Evolutionary conservation across 176 grass and related monocot genomes (phyloP), one percentile per base, ranked within the genome.

Genomic region (Alopecurus myosuroides): DNA sequence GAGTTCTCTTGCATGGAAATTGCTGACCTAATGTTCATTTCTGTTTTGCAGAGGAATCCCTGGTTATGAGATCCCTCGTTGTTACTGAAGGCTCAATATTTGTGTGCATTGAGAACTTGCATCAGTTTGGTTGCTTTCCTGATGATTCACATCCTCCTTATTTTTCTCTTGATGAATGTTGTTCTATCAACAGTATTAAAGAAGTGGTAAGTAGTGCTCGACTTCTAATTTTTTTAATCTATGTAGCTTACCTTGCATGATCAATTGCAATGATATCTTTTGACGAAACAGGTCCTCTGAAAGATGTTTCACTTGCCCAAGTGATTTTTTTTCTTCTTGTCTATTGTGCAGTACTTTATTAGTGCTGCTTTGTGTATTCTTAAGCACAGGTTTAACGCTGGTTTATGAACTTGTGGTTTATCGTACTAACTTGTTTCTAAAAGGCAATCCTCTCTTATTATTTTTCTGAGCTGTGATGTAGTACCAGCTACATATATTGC

Each of bases 61-160:
- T 89, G 75, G 77, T n/a, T 60, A 40, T 78, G 12, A 90, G 94
- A 90, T 98, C 87, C 33, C 73, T 98, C 19, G 82, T 90, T 84
- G 62, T 99, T 67, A 88, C 87, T 79, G 88, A 91, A 76, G 77
- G 70, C 45, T 87, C 70, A 82, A 85, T 99, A 84, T 44, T 89
- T 73, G 70, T 99, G n/a, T 99, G 88, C 85, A 86, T 89, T 85
- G 97, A 99, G 91, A 89, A 99, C 66, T 45, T 96, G 58, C 35
- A 80, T 64, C 89, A 86, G 48, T 99, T 99, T 86, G 95, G 92
- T 73, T 85, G 75, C 80, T 79, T 84, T 62, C 67, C 70, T 33
- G 35, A 52, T 93, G 83, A 92, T 87, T 78, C 72, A 74, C 77
- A 71, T 62, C 53, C n/a, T 75, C 85, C 89, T 77, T 99, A 99